Base-by-base conservation (phyloP, 768 basidiomycete genomes). In the Gloeopeniophorella convolvens region DNA sequence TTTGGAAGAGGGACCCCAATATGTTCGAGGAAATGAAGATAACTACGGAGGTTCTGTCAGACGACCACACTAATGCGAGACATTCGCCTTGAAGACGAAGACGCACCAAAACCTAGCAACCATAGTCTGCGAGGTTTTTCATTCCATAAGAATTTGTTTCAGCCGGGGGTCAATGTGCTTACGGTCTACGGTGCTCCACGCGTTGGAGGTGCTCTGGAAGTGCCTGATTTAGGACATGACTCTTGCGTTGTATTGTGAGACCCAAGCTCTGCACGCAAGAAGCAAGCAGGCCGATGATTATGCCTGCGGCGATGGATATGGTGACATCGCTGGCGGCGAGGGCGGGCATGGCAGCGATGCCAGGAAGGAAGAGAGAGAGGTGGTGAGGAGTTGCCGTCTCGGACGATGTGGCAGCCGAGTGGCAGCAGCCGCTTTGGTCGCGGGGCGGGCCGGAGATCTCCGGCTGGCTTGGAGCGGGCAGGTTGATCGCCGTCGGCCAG, bases 201-300 rank as follows among this genome's bases (percentile, higher is more conserved):
- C 74, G 74, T 62, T 82, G 82, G 43, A 78, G 66, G 20, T 74
- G 63, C 45, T 79, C 74, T 3, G 90, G 89, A 10, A 85, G 72
- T 3, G 70, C 66, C 59, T 90, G 86, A 62, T 94, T 89, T 42
- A 83, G 69, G 42, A 95, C 78, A 74, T 97, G 93, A 59, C 88
- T 90, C 72, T 94, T 92, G 53, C 93, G 82, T 65, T 95, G 93
- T 48, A 97, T 82, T 21, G 93, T 94, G 34, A 97, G 76, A 16
- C 92, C 92, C 9, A 93, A 72, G 18, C 86, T 89, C 67, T 95
- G 92, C n/a, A 94, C 73, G 62, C 87, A 89, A 5, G 85, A 89
- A 13, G 90, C 87, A 11, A 90, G 64, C 33, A 96, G 78, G 21
- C 91, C 91, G 45, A 83, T 70, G 40, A 62, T 62, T 51, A 73